Base-by-base conservation (phyloP, 192 early-diverging fungal species). In the Backusella tuberculispora region DNA sequence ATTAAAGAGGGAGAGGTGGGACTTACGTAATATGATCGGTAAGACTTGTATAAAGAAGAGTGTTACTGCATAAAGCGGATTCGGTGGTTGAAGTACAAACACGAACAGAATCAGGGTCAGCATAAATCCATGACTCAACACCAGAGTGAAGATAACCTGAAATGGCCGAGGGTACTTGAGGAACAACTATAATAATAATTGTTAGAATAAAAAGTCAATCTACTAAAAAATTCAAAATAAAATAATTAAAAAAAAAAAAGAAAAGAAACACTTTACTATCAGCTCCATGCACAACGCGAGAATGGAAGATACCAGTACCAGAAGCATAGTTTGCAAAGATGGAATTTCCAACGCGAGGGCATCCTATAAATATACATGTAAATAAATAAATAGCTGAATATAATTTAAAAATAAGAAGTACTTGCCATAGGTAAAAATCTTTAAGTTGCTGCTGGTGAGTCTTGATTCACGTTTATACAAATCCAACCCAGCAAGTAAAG, bases 401-500 rank as follows among this genome's bases (percentile, higher is more conserved):
- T 70, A 70, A n/a, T n/a, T n/a, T n/a, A n/a, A n/a, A n/a, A n/a
- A n/a, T n/a, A n/a, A n/a, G n/a, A n/a, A n/a, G n/a, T 45, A 24
- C 29, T 47, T 74, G 74, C 77, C 77, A 66, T 69, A 78, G 13
- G 74, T 79, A 24, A 68, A 75, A 7, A 75, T 48, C 10, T 13
- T 40, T 12, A 79, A 21, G 19, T 79, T 79, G 13, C 15, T 14
- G 14, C 56, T 45, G 17, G 24, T 75, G 5, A 79, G 42, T 5
- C 56, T 29, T 9, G 29, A 3, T 9, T 72, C 46, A 13, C 74
- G 74, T 15, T 77, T 69, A 44, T 77, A 76, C 14, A 81, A 63
- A 67, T 81, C 80, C 64, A 81, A 42, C 3, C 67, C 69, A 41
- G 75, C 68, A 34, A 34, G 29, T 34, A 34, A 34, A 34, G 29